Base-by-base conservation (phyloP, 129 eudicot genomes). In the Artemisia argyi region DNA sequence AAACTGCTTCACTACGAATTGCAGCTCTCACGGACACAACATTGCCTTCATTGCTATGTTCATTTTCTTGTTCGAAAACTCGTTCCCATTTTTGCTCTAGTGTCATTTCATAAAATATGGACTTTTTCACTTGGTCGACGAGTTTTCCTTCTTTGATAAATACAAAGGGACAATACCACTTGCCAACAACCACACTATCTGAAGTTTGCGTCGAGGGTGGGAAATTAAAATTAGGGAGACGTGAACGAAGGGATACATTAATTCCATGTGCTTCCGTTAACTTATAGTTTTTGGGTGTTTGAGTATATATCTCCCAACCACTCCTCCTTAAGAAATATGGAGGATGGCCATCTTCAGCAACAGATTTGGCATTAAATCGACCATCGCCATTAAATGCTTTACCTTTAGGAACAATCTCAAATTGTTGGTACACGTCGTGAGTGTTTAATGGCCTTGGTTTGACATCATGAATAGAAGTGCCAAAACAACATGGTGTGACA, bases 161-260 rank as follows among this genome's bases (percentile, higher is more conserved):
- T 74, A 91, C 56, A 68, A 88, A 91, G 52, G 96, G 97, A 17
- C 83, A 76, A 57, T 87, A 87, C 98, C 98, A 89, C 78, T 87
- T 89, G 15, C 97, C 97, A 22, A 89, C 83, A 1, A 67, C 77
- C 49, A 73, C 81, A 3, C 70, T 22, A 8, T 74, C 58, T 3
- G 91, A 83, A 72, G 71, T 16, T 55, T 85, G 73, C 11, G 28
- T 11, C 0, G 86, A 72, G 4, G 51, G 17, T 14, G 83, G 64
- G 42, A 79, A 68, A n/a, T 64, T 73, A 2, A 80, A 54, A 6
- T 70, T 73, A 2, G 91, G 96, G 32, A 83, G 88, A 9, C 71
- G 81, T 35, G 85, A 75, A 39, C 96, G 95, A 12, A 89, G 76
- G 11, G 76, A 1, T 3, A 70, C 39, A 52, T 92, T 67, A 15